A percentile compares a stretch with the other conserved stretches of the same genome.
Conservation (phyloP, 139 green algal genomes). For the Closterium sp. region DNA sequence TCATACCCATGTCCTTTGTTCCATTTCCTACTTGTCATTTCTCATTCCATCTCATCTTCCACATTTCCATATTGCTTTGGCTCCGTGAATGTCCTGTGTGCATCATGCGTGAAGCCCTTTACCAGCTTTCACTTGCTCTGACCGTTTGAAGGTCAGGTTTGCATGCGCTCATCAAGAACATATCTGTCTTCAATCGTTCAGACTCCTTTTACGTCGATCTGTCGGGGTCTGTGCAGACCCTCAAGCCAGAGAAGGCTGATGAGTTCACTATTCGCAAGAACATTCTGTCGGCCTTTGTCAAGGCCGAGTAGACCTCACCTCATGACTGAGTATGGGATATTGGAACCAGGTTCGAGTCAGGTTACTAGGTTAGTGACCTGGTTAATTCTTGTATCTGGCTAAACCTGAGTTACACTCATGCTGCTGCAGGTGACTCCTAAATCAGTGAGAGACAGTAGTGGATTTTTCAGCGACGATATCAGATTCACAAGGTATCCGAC, state of each 20-base stretch:
- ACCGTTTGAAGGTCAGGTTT: background rate
- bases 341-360: no score
- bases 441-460: no score
- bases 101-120: background rate
- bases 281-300: slow-evolving; percentile 12
- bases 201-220: background rate
- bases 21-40: background rate
- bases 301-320: background rate
- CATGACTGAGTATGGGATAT: no score
- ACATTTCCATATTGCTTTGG: background rate
- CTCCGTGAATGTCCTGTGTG: no score
- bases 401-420: no score
- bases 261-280: slow-evolving; percentile 33
- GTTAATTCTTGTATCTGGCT: no score
- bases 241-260: slow-evolving; percentile 9
- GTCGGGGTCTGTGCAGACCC: slow-evolving; percentile 10
- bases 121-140: background rate
- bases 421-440: no score
- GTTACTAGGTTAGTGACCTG: no score
- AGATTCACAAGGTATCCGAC: no score
- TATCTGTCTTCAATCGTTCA: background rate
- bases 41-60: background rate
- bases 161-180: background rate
- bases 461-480: no score
- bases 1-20: no score